Percentiles rank a stretch among this genome's conserved stretches.
Evolutionary conservation across 805 yeast genomes (phyloP).

Genomic region (Saccharomycopsis selenospora): DNA sequence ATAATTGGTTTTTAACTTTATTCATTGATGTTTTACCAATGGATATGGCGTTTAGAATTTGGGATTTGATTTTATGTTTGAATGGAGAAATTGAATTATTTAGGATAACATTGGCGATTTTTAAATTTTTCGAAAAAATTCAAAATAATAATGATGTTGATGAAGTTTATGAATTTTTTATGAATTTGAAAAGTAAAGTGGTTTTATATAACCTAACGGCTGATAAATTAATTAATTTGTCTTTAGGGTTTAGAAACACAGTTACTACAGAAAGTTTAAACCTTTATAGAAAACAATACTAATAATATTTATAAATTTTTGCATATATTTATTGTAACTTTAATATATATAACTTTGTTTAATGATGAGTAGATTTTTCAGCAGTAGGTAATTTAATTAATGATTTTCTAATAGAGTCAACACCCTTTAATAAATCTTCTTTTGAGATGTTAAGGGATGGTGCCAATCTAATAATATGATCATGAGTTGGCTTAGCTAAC

Average conservation of each 20-base stretch:
- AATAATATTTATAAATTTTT: no score
- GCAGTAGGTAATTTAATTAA: slow-evolving; percentile 49
- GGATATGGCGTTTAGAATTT: slow-evolving; percentile 43
- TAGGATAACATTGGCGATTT: slow-evolving; percentile 31
- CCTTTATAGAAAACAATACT: no score
- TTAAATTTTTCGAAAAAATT: slow-evolving; percentile 32
- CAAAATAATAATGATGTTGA: slow-evolving; percentile 25
- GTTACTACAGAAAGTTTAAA: neutral
- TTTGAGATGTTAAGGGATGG: slow-evolving; percentile 91
- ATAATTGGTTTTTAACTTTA: slow-evolving; percentile 51
- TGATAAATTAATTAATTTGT: slow-evolving; percentile 18
- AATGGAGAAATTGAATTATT: slow-evolving; percentile 34
- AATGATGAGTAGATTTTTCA: slow-evolving; percentile 39
- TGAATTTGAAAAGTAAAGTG: slow-evolving; percentile 26
- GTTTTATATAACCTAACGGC: slow-evolving; percentile 25
- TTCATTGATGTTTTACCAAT: slow-evolving; percentile 46
- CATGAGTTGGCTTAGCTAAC: slow-evolving; percentile 94
- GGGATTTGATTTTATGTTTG: slow-evolving; percentile 42
- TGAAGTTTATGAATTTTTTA: slow-evolving; percentile 33
- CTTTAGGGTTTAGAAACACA: neutral
- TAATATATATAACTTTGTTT: slow-evolving; percentile 1
- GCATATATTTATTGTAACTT: no score
- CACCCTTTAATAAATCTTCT: slow-evolving; percentile 78
- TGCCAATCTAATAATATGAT: slow-evolving; percentile 89
- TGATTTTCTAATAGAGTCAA: slow-evolving; percentile 59